A percentile compares a stretch with the other conserved stretches of the same genome.
Conservation (phyloP, 179 eudicot species). For the Beta lomatogona region DNA sequence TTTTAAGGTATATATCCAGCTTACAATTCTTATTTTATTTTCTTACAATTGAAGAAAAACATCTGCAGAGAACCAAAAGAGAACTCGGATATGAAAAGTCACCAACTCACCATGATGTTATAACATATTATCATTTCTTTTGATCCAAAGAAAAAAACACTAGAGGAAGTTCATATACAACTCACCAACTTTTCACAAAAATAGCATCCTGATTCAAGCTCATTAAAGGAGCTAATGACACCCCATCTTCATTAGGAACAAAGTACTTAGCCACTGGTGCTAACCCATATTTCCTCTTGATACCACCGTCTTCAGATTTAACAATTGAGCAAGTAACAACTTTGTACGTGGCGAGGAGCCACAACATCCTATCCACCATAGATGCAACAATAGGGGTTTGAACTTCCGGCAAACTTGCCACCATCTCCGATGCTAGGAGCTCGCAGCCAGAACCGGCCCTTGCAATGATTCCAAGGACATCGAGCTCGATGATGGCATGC, state of each 20-base stretch:
- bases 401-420: not conserved
- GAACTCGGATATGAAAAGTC: too few relatives aligned
- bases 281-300: slow-evolving; percentile 20
- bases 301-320: not conserved
- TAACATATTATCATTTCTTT: too few relatives aligned
- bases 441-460: not conserved
- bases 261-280: slow-evolving; percentile 23
- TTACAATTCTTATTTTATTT: too few relatives aligned
- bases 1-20: too few relatives aligned
- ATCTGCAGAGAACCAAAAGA: too few relatives aligned
- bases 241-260: slow-evolving; percentile 14
- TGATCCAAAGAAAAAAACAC: not conserved
- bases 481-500: slow-evolving; percentile 7
- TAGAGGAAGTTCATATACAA: not conserved
- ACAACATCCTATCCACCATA: slow-evolving; percentile 13
- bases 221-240: slow-evolving; percentile 3
- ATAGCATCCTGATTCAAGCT: not conserved
- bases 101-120: too few relatives aligned
- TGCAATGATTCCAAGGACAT: slow-evolving; percentile 1
- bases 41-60: too few relatives aligned
- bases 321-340: not conserved
- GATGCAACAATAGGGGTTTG: not conserved
- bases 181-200: not conserved
- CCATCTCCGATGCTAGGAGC: not conserved
- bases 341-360: slow-evolving; percentile 2